Evolutionary conservation across 1,139 yeast species (phyloP).

Genomic region (Insectozyma bohioensis): DNA sequence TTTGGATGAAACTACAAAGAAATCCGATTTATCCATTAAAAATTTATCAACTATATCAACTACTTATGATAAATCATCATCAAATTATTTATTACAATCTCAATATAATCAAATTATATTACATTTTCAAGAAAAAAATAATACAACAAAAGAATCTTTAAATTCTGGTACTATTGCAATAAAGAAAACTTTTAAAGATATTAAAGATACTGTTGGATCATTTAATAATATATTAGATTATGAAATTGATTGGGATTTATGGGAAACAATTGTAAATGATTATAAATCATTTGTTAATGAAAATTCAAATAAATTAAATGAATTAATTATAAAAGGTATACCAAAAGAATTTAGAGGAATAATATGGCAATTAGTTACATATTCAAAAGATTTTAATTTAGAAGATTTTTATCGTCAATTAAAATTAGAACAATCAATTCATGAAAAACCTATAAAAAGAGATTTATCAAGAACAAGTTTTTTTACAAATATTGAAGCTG

Average conservation of each 20-base stretch:
- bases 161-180: slow-evolving; percentile 60
- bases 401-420: slow-evolving; percentile 68
- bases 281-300: slow-evolving; percentile 65
- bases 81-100: slow-evolving; percentile 38
- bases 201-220: slow-evolving; percentile 48
- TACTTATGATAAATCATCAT: slow-evolving; percentile 22
- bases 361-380: slow-evolving; percentile 89
- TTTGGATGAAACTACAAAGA: slow-evolving; percentile 22
- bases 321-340: slow-evolving; percentile 69
- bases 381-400: slow-evolving; percentile 68
- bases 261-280: slow-evolving; percentile 79
- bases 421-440: slow-evolving; percentile 53
- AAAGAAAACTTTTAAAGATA: slow-evolving; percentile 60
- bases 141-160: slow-evolving; percentile 46
- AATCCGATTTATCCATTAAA: slow-evolving; percentile 7
- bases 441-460: slow-evolving; percentile 74
- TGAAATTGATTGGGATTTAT: slow-evolving; percentile 76
- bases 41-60: slow-evolving; percentile 1
- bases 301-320: slow-evolving; percentile 59
- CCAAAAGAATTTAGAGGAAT: slow-evolving; percentile 86
- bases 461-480: slow-evolving; percentile 86
- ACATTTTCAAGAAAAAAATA: slow-evolving; percentile 31
- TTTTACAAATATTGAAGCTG: slow-evolving; percentile 59
- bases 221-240: slow-evolving; percentile 29
- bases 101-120: slow-evolving; percentile 31